These are phyloP conservation scores for Toxicodendron radicans DNA, from an alignment of 345 rosid genomes.

Conservation along the genomic window DNA sequence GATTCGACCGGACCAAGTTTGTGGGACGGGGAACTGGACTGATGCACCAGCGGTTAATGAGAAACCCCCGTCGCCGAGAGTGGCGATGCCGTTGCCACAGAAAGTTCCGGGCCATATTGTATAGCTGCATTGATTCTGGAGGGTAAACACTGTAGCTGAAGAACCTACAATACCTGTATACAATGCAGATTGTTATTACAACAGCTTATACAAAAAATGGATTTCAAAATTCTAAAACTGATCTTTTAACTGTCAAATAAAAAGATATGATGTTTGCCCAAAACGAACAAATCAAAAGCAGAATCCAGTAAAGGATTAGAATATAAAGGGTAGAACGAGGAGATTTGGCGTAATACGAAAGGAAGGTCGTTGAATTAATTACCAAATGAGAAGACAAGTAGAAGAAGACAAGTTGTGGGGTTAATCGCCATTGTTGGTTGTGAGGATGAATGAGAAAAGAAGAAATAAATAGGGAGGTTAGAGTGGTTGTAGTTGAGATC, in stretches of 20 bases:
- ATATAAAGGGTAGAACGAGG: too few relatives aligned
- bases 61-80: conserved; percentile 76
- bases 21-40: conserved; percentile 56
- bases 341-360: too few relatives aligned
- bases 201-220: neutral
- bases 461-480: conserved; percentile 5
- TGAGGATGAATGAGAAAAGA: neutral
- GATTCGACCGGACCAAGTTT: conserved; percentile 84
- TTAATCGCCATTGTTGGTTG: conserved; percentile 22
- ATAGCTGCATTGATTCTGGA: conserved; percentile 66
- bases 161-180: conserved; percentile 32
- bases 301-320: too few relatives aligned
- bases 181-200: neutral
- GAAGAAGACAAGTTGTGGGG: conserved; percentile 18
- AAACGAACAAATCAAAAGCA: too few relatives aligned
- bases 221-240: neutral
- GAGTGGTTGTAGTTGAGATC: conserved; percentile 21
- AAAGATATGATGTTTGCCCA: too few relatives aligned
- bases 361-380: neutral
- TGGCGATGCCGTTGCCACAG: conserved; percentile 56
- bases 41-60: conserved; percentile 51
- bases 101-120: conserved; percentile 91
- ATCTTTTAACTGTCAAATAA: too few relatives aligned
- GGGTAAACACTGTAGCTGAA: conserved; percentile 62
- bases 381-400: conserved; percentile 32